phyloP scores from a whole-genome alignment of 1,284 basidiomycete species.

The Ganoderma sp. region DNA sequence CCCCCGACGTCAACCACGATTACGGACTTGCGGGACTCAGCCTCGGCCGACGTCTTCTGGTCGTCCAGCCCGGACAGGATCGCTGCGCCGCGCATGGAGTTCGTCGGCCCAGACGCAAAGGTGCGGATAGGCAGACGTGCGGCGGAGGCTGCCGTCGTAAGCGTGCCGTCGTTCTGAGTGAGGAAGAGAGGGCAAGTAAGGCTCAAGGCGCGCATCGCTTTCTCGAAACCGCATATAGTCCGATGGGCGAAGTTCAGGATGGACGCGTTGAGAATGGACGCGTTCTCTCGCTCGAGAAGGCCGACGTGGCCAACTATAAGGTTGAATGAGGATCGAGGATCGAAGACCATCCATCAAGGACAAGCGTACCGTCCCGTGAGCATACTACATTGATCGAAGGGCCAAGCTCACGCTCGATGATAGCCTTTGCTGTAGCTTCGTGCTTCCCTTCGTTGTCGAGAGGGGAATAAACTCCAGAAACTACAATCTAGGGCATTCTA shows the following conservation, averaged over 20 bases:
- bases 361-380: conserved; percentile 46
- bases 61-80: conserved; percentile 54
- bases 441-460: conserved; percentile 52
- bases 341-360: neutral
- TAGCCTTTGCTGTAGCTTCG: conserved; percentile 51
- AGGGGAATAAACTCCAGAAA: conserved; percentile 58
- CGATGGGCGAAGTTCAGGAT: conserved; percentile 56
- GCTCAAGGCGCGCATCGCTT: conserved; percentile 51
- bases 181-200: conserved; percentile 59
- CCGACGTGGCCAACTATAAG: conserved; percentile 57
- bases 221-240: conserved; percentile 58
- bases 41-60: conserved; percentile 29
- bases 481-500: conserved; percentile 40
- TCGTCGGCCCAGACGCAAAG: conserved; percentile 65
- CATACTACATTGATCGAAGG: conserved; percentile 48
- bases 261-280: conserved; percentile 65
- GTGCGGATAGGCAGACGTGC: conserved; percentile 65
- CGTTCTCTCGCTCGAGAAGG: conserved; percentile 66
- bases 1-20: conserved; percentile 66
- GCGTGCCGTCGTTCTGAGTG: conserved; percentile 66
- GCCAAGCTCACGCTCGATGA: conserved; percentile 48
- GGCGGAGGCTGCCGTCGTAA: conserved; percentile 56
- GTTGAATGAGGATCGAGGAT: conserved; percentile 16
- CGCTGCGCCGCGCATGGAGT: conserved; percentile 66
- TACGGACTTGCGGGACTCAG: conserved; percentile 45